phyloP scores from a whole-genome alignment of 495 filamentous ascomycete genomes.

The Amorphotheca resinae region DNA sequence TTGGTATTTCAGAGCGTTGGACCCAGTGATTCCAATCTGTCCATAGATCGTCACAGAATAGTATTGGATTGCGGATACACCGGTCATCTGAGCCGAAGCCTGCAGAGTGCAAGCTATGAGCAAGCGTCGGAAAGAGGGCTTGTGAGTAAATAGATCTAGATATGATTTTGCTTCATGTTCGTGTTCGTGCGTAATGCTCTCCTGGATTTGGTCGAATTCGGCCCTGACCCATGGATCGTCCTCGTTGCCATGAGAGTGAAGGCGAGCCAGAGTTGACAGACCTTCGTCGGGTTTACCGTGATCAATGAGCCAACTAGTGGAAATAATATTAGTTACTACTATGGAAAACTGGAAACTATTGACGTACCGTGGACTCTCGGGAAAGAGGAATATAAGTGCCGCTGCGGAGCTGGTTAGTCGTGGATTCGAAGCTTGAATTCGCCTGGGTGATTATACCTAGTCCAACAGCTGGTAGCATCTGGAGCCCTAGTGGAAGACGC shows the following conservation, averaged over 20 bases:
- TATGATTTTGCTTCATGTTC: slow-evolving; percentile 61
- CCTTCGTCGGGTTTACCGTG: slow-evolving; percentile 38
- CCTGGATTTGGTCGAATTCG: slow-evolving; percentile 56
- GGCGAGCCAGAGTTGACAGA: slow-evolving; percentile 40
- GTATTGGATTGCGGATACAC: slow-evolving; percentile 63
- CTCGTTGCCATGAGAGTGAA: slow-evolving; percentile 45
- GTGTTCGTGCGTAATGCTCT: slow-evolving; percentile 38
- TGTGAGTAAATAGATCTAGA: slow-evolving; percentile 49
- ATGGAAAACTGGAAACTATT: background rate
- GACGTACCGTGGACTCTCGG: slow-evolving; percentile 32
- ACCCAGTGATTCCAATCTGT: slow-evolving; percentile 52
- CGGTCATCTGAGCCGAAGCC: slow-evolving; percentile 61
- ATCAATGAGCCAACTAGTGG: slow-evolving; percentile 46
- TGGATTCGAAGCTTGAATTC: background rate
- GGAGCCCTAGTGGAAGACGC: slow-evolving; percentile 44
- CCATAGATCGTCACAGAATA: slow-evolving; percentile 53
- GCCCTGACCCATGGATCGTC: slow-evolving; percentile 50
- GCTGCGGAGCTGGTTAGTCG: background rate
- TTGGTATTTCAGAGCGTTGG: slow-evolving; percentile 58
- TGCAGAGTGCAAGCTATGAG: slow-evolving; percentile 57
- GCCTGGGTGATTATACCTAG: slow-evolving; percentile 22
- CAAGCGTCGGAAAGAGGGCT: slow-evolving; percentile 53
- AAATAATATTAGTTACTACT: slow-evolving; percentile 8
- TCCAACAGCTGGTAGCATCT: slow-evolving; percentile 42
- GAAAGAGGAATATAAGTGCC: slow-evolving; percentile 42